These are phyloP conservation scores for Candida quercuum DNA, from an alignment of 805 yeast species.

Conservation along the genomic window DNA sequence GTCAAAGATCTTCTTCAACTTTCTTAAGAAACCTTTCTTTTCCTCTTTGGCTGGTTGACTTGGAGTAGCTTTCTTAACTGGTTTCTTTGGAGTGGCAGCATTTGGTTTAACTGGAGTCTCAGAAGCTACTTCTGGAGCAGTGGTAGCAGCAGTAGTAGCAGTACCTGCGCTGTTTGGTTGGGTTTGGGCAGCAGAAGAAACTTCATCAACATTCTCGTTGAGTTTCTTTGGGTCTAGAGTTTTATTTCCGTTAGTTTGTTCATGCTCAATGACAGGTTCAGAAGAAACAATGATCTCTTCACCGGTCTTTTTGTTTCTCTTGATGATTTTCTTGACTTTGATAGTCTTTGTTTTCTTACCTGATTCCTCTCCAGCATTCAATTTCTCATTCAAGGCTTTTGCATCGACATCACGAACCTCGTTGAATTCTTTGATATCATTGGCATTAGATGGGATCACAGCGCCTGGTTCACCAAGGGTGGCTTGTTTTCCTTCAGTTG, in stretches of 20 bases:
- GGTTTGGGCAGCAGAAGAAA: constrained; percentile 4
- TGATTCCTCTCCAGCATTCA: constrained; percentile 17
- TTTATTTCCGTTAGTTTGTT: constrained; percentile 9
- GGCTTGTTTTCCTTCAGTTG: constrained; percentile 35
- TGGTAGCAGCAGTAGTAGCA: constrained; percentile 11
- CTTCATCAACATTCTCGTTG: background rate
- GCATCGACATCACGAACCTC: constrained; percentile 53
- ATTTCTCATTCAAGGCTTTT: constrained; percentile 47
- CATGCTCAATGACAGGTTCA: constrained; percentile 21
- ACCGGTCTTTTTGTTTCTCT: constrained; percentile 36
- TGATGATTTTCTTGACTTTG: constrained; percentile 33
- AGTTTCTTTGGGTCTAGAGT: constrained; percentile 16
- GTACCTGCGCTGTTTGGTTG: constrained; percentile 10
- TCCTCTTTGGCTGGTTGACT: constrained; percentile 8
- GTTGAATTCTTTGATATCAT: constrained; percentile 59
- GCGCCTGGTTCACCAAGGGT: constrained; percentile 64
- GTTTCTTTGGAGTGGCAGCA: constrained; percentile 11
- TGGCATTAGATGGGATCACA: constrained; percentile 57
- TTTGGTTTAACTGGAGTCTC: constrained; percentile 1
- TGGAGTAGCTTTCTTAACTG: constrained; percentile 1
- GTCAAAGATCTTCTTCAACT: constrained; percentile 17
- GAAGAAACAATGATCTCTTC: constrained; percentile 32
- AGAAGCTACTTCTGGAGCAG: constrained; percentile 3
- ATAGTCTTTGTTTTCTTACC: constrained; percentile 22
- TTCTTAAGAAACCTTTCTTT: constrained; percentile 19